Evolutionary conservation across 2,329 filamentous ascomycete genomes (phyloP).

Genomic region (Teratosphaeria epicoccoides): DNA sequence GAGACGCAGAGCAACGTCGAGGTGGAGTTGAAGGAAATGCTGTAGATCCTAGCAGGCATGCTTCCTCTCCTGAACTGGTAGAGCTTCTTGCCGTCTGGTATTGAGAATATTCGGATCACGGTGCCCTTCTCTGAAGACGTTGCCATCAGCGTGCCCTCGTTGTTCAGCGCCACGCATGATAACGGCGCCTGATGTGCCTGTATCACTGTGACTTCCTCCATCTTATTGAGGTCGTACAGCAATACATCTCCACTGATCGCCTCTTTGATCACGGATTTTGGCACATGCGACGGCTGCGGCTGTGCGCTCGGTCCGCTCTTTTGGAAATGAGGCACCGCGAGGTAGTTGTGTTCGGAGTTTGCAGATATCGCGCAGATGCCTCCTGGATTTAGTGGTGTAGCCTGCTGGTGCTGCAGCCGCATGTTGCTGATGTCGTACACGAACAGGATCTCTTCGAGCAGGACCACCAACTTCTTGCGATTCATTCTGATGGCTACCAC

Average conservation of each 20-base stretch:
- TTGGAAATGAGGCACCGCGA: constrained; percentile 81
- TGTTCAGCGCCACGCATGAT: constrained; percentile 83
- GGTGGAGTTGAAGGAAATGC: constrained; percentile 96
- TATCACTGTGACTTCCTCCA: constrained; percentile 90
- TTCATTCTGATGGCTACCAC: constrained; percentile 91
- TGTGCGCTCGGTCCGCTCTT: constrained; percentile 30
- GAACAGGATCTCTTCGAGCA: constrained; percentile 93
- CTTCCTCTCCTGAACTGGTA: constrained; percentile 94
- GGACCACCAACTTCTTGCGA: constrained; percentile 82
- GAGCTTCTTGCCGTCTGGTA: constrained; percentile 82
- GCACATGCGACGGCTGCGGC: constrained; percentile 65
- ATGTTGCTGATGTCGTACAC: constrained; percentile 99
- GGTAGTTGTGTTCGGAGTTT: constrained; percentile 89
- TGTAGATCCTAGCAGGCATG: constrained; percentile 91
- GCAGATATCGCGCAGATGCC: constrained; percentile 83
- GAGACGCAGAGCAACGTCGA: constrained; percentile 91
- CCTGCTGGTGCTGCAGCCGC: constrained; percentile 84
- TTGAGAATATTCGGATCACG: constrained; percentile 89
- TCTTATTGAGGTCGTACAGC: constrained; percentile 77
- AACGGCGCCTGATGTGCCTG: constrained; percentile 89
- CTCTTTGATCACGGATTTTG: constrained; percentile 55
- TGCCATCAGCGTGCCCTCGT: constrained; percentile 79
- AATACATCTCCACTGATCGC: constrained; percentile 86
- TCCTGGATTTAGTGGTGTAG: constrained; percentile 84
- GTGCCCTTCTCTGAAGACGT: constrained; percentile 97